Evolutionary conservation across 371 early-diverging fungal genomes (phyloP), one percentile per base, ranked within the genome.

Genomic region (Rhizopus microsporus): DNA sequence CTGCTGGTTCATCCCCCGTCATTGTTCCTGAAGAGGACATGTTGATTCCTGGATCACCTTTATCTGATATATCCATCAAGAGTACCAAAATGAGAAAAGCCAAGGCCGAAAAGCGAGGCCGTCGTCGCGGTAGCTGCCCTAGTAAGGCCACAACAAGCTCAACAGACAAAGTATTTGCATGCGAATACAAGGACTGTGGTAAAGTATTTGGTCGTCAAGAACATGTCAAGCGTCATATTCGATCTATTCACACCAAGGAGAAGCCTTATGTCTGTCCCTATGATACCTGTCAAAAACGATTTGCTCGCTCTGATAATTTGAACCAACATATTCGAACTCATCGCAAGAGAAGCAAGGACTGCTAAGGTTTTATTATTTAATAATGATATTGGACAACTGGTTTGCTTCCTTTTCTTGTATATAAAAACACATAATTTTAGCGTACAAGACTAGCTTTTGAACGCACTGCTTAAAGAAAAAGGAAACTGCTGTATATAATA

Each of bases 281-380:
- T 52, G 75, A 71, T 32, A 85, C 82, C 43, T 96, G 96, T 68
- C 76, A 72, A 31, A 91, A 91, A 64, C 63, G 78, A 0, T 96
- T 96, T 71, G 84, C 91, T 8, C 79, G 96, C 55, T 84, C 87
- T n/a, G 94, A 93, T 64, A 93, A 92, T 65, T 64, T 93, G 39
- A 83, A 84, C 52, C 87, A 88, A 56, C 91, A 89, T 57, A 78
- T 86, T 39, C 78, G 82, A 16, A 84, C 78, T 43, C 85, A 84
- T 43, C 73, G 81, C 12, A 78, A 37, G 34, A 47, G 29, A 9
- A 39, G 10, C 56, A 46, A 47, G 16, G 34, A 37, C 4, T 56
- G 34, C 38, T 23, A 47, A 56, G n/a, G 37, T 32, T 31, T 30
- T 5, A 17, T 17, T 16, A 17, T 54, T 42, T 54, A 42, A 32